Percentiles rank a stretch among this genome's conserved stretches.
Evolutionary conservation across 2,329 filamentous ascomycete species (phyloP).

Genomic region (Paraphaeosphaeria minitans): DNA sequence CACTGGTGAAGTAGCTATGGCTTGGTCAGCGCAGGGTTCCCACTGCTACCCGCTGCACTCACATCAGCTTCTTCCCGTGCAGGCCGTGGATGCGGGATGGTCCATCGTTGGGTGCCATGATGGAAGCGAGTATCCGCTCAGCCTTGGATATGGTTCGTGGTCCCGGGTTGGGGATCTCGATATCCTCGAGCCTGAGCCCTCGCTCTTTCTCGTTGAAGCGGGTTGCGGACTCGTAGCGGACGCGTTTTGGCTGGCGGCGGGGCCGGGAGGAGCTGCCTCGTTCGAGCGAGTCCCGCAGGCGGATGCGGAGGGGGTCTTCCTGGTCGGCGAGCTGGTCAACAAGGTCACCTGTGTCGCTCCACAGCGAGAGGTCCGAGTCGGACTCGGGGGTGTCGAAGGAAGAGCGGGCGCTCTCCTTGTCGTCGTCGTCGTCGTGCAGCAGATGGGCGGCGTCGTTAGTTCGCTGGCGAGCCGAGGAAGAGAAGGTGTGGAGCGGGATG

Average conservation of each 20-base stretch:
- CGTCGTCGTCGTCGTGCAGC: constrained; percentile 53
- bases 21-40: constrained; percentile 16
- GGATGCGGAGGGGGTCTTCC: constrained; percentile 78
- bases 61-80: constrained; percentile 94
- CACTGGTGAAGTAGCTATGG: constrained; percentile 87
- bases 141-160: constrained; percentile 67
- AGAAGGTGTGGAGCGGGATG: constrained; percentile 83
- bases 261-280: constrained; percentile 58
- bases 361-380: constrained; percentile 76
- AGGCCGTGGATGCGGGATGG: constrained; percentile 82
- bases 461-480: constrained; percentile 50
- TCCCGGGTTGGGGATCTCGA: constrained; percentile 74
- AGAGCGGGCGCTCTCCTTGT: constrained; percentile 58
- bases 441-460: constrained; percentile 48
- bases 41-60: constrained; percentile 48
- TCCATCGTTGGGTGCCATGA: constrained; percentile 81
- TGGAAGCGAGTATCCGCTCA: constrained; percentile 74
- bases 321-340: constrained; percentile 86
- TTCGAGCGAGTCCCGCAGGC: constrained; percentile 69
- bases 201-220: constrained; percentile 50
- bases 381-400: constrained; percentile 61
- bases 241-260: constrained; percentile 63
- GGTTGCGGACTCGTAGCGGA: constrained; percentile 67
- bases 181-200: constrained; percentile 69
- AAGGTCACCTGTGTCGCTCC: constrained; percentile 94